These are phyloP conservation scores for Geotrichum reessii DNA, from an alignment of 1,139 yeast genomes.

Conservation along the genomic window DNA sequence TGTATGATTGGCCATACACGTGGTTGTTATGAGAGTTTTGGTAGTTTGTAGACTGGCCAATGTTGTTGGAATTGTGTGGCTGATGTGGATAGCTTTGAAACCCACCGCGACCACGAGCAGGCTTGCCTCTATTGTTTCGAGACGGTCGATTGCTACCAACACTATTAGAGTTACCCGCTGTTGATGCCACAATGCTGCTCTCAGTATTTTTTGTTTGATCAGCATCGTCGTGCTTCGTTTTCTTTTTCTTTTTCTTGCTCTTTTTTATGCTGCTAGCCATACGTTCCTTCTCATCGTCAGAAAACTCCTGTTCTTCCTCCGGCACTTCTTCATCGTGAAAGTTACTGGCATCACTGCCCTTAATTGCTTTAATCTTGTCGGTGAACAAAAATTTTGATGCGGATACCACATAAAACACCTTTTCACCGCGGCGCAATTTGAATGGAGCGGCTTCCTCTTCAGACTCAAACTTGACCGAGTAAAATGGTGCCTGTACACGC, in stretches of 20 bases:
- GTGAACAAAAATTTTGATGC: conserved; percentile 77
- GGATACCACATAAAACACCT: conserved; percentile 72
- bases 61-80: background rate
- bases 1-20: background rate
- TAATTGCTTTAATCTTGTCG: conserved; percentile 57
- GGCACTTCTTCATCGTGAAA: conserved; percentile 93
- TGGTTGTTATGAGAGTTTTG: conserved; percentile 32
- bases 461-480: conserved; percentile 62
- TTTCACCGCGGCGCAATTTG: conserved; percentile 47
- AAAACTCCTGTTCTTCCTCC: conserved; percentile 87
- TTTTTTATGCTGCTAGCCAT: conserved; percentile 55
- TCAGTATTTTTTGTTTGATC: background rate
- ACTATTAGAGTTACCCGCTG: background rate
- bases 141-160: background rate
- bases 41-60: conserved; percentile 39
- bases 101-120: background rate
- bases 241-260: conserved; percentile 49
- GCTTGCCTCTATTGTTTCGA: conserved; percentile 1
- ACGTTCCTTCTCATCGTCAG: conserved; percentile 83
- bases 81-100: background rate
- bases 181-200: background rate
- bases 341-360: conserved; percentile 93
- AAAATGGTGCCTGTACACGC: conserved; percentile 74
- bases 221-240: conserved; percentile 26
- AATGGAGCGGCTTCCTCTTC: conserved; percentile 46